These are phyloP conservation scores for Fusarium multiceps DNA, from an alignment of 2,329 filamentous ascomycete genomes.

Conservation along the genomic window DNA sequence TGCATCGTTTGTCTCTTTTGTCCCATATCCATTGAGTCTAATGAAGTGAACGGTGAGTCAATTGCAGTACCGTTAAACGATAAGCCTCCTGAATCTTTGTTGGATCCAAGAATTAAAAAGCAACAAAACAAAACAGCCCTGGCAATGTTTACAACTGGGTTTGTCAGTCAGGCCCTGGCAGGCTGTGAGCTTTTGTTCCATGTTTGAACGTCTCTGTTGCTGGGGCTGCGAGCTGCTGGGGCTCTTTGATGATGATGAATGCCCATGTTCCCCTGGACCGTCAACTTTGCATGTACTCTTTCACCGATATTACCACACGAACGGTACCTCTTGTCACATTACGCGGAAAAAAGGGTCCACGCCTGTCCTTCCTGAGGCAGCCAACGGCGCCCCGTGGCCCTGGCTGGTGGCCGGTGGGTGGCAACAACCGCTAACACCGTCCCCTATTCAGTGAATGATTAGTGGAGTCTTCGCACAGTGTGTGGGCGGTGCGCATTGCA, in stretches of 20 bases:
- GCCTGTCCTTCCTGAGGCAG: slow-evolving; percentile 43
- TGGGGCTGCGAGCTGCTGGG: slow-evolving; percentile 39
- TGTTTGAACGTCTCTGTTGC: slow-evolving; percentile 35
- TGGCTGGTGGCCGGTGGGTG: slow-evolving; percentile 38
- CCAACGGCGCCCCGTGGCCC: slow-evolving; percentile 37
- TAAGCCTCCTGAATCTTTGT: slow-evolving; percentile 21
- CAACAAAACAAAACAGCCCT: slow-evolving; percentile 5
- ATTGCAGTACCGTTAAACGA: not conserved
- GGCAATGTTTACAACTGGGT: not conserved
- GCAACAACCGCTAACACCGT: slow-evolving; percentile 43
- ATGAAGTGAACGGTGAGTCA: not conserved
- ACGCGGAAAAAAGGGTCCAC: slow-evolving; percentile 26
- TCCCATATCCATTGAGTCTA: not conserved
- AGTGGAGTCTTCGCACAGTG: slow-evolving; percentile 38
- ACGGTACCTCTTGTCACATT: slow-evolving; percentile 27
- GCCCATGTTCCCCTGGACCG: slow-evolving; percentile 25
- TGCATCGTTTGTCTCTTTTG: not conserved
- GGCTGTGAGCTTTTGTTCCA: slow-evolving; percentile 25
- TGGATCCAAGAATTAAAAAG: slow-evolving; percentile 9
- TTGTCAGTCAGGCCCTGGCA: not conserved
- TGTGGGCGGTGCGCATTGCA: slow-evolving; percentile 26
- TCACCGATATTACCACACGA: slow-evolving; percentile 15
- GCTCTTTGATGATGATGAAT: slow-evolving; percentile 30
- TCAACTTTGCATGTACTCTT: slow-evolving; percentile 36
- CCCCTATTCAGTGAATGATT: slow-evolving; percentile 40